Percentiles rank a stretch among this genome's conserved stretches.
Evolutionary conservation across 2,329 filamentous ascomycete species (phyloP).

Genomic region (Apiospora marii): DNA sequence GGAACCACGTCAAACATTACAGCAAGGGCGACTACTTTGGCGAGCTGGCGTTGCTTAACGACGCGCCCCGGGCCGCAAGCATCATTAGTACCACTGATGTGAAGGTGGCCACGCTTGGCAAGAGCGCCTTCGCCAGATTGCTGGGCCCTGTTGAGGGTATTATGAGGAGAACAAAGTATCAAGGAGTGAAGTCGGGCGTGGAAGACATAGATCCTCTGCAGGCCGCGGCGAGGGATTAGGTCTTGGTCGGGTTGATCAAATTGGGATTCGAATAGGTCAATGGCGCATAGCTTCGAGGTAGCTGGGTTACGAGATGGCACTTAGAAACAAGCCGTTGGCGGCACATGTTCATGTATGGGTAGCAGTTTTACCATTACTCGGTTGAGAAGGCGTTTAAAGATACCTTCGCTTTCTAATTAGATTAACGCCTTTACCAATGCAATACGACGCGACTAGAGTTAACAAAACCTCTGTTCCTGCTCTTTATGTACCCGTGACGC

Average conservation of each 20-base stretch:
- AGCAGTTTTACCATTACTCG: conserved; percentile 18
- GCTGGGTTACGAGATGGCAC: conserved; percentile 11
- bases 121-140: conserved; percentile 93
- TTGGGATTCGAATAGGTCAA: conserved; percentile 16
- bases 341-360: conserved; percentile 21
- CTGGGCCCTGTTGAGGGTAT: conserved; percentile 93
- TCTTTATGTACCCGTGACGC: not conserved
- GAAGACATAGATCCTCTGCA: conserved; percentile 74
- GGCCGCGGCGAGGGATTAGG: conserved; percentile 33
- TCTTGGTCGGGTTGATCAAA: conserved; percentile 13
- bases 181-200: conserved; percentile 66
- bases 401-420: conserved; percentile 25
- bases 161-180: conserved; percentile 80
- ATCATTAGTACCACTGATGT: conserved; percentile 85
- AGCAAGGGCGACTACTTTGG: conserved; percentile 96
- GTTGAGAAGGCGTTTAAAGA: conserved; percentile 22
- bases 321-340: conserved; percentile 20
- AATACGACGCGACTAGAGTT: not conserved
- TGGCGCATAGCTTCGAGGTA: conserved; percentile 8
- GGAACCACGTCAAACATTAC: conserved; percentile 79
- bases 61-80: conserved; percentile 90
- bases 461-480: not conserved
- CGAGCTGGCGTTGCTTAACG: conserved; percentile 91
- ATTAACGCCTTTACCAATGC: conserved; percentile 22
- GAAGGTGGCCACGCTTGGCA: conserved; percentile 91